Conservation (phyloP, 805 yeast genomes). For the Scheffersomyces coipomensis region DNA sequence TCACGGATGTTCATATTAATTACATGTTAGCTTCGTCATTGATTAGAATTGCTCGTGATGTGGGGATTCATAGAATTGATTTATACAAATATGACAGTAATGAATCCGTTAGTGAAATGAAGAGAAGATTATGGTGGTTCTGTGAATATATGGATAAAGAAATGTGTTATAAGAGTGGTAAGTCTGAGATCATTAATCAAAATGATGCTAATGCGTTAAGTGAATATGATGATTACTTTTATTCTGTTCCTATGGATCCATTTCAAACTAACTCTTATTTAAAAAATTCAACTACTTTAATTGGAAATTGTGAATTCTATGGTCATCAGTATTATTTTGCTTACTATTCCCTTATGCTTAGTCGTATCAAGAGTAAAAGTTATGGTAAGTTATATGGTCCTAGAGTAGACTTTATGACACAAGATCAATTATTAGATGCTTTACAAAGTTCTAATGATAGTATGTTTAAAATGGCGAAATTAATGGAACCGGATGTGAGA, state of each 20-base stretch:
- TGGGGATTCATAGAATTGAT: slow-evolving; percentile 26
- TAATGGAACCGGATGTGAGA: slow-evolving; percentile 16
- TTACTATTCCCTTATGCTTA: slow-evolving; percentile 12
- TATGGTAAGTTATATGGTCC: slow-evolving; percentile 23
- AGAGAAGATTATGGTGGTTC: slow-evolving; percentile 26
- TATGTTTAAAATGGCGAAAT: slow-evolving; percentile 15
- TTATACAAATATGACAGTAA: slow-evolving; percentile 12
- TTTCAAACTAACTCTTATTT: slow-evolving; percentile 5
- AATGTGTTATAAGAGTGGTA: slow-evolving; percentile 27
- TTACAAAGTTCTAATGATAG: slow-evolving; percentile 17
- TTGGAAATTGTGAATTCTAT: slow-evolving; percentile 5
- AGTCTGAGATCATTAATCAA: slow-evolving; percentile 21
- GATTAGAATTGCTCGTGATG: slow-evolving; percentile 27
- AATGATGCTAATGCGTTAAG: slow-evolving; percentile 18
- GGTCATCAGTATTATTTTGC: slow-evolving; percentile 11
- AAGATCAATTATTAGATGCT: slow-evolving; percentile 7
- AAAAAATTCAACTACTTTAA: slow-evolving; percentile 5
- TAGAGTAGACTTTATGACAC: slow-evolving; percentile 10
- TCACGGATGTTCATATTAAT: slow-evolving; percentile 24
- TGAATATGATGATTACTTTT: slow-evolving; percentile 11
- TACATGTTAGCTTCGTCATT: slow-evolving; percentile 23
- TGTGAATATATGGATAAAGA: slow-evolving; percentile 29
- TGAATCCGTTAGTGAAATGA: slow-evolving; percentile 6
- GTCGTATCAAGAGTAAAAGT: slow-evolving; percentile 20
- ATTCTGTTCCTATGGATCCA: slow-evolving; percentile 12